A percentile compares a stretch with the other conserved stretches of the same genome.
These are phyloP conservation scores for Aspergillus ochraceus DNA, from an alignment of 2,329 filamentous ascomycete species.

Conservation along the genomic window DNA sequence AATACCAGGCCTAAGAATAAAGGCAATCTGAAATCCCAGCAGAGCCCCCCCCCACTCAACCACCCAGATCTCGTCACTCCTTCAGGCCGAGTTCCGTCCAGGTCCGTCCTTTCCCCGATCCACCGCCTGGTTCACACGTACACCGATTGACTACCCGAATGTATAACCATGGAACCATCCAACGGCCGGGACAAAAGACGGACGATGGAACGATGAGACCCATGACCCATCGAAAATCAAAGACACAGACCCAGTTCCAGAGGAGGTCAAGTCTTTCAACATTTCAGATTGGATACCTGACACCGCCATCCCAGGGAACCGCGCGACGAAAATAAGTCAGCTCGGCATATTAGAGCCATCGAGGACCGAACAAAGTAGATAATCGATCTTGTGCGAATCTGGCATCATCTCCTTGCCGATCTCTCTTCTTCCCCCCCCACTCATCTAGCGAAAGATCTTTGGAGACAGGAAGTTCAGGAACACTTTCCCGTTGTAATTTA, in stretches of 20 bases:
- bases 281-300: not conserved
- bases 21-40: not conserved
- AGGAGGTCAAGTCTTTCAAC: not conserved
- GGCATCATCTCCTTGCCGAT: conserved; percentile 12
- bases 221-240: not conserved
- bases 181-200: not conserved
- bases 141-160: conserved; percentile 1
- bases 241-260: not conserved
- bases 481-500: not conserved
- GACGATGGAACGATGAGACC: too few species aligned
- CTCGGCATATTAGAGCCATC: not conserved
- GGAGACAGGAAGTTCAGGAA: not conserved
- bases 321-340: not conserved
- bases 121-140: not conserved
- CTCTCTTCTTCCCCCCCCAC: conserved; percentile 5
- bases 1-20: too few species aligned
- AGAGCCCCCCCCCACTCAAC: not conserved
- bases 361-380: not conserved
- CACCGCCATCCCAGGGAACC: not conserved
- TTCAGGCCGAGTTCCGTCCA: not conserved
- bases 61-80: not conserved
- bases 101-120: not conserved
- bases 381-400: conserved; percentile 9
- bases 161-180: conserved; percentile 4
- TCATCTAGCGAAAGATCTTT: not conserved